Base-by-base conservation (phyloP, 805 yeast species). In the Saccharomycopsis babjevae region DNA sequence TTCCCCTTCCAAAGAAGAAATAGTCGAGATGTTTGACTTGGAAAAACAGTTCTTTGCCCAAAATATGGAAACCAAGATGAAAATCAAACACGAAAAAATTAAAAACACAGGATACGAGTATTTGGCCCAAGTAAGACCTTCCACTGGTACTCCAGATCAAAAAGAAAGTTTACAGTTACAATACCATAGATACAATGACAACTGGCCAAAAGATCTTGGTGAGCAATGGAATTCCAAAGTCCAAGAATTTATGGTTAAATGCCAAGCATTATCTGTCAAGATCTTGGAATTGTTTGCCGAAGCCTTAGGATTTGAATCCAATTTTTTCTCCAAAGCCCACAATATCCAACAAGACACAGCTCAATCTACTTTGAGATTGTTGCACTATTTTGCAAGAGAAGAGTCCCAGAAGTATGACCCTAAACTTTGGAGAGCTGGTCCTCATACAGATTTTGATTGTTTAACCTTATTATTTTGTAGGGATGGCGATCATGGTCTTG, bases 381-480 rank as follows among this genome's bases (percentile, higher is more conserved):
- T 73, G 18, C 76, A 73, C 61, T 73, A 73, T 57, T 70, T 67
- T 28, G 72, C 69, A 54, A 63, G 65, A 28, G 72, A 70, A 25
- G 64, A 68, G 57, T 30, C 55, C 25, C 20, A 25, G 15, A 54
- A 22, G 2, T 66, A 65, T 34, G 66, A 61, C 6, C 67, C 64
- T 1, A 69, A 70, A 32, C 54, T 63, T 39, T 73, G 76, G 76
- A 66, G 76, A 60, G 74, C 75, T 6, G 76, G 74, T 8, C 74
- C 76, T 1, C 76, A 73, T 61, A 73, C 76, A 5, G 75, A 73
- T 58, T 72, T 73, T 60, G 75, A 72, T 61, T 69, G 73, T 59
- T 50, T 73, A 52, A 73, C 76, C 1, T 61, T 73, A 20, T 62
- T 73, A 46, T 73, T 72, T 59, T 75, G 73, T 64, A 67, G 73